Evolutionary conservation across 192 early-diverging fungal species (phyloP).

Genomic region (Entophlyctis luteolus): DNA sequence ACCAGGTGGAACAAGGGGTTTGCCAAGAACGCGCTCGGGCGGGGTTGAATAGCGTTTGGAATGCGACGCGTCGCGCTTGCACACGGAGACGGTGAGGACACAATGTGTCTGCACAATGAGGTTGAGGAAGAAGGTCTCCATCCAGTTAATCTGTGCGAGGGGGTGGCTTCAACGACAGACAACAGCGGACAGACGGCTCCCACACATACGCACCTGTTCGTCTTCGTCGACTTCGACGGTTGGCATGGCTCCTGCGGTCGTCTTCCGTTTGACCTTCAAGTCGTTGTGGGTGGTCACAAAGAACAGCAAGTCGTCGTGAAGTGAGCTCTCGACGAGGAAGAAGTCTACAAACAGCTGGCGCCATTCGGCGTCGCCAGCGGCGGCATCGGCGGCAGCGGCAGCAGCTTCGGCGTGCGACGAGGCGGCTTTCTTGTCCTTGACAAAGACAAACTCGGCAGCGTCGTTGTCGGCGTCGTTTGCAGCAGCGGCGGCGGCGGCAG

Average conservation of each 20-base stretch:
- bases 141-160: slow-evolving; percentile 71
- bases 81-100: slow-evolving; percentile 85
- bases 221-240: background rate
- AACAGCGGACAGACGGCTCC: no score
- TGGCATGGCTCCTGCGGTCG: background rate
- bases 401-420: background rate
- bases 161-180: no score
- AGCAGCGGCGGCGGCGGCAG: background rate
- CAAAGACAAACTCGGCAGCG: background rate
- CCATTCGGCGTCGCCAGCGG: background rate
- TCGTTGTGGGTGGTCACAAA: background rate
- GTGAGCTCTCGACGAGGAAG: background rate
- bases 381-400: no score
- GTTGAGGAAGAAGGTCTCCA: slow-evolving; percentile 87
- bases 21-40: background rate
- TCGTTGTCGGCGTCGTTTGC: background rate
- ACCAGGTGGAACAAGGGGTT: background rate
- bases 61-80: slow-evolving; percentile 37
- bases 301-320: slow-evolving; percentile 8
- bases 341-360: background rate
- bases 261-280: background rate
- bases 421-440: background rate
- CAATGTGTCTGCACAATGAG: slow-evolving; percentile 88
- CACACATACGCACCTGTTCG: background rate
- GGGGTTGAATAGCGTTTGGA: background rate